Conservation (phyloP, 257 asterid genomes). For the Solanum ossicruentum region DNA sequence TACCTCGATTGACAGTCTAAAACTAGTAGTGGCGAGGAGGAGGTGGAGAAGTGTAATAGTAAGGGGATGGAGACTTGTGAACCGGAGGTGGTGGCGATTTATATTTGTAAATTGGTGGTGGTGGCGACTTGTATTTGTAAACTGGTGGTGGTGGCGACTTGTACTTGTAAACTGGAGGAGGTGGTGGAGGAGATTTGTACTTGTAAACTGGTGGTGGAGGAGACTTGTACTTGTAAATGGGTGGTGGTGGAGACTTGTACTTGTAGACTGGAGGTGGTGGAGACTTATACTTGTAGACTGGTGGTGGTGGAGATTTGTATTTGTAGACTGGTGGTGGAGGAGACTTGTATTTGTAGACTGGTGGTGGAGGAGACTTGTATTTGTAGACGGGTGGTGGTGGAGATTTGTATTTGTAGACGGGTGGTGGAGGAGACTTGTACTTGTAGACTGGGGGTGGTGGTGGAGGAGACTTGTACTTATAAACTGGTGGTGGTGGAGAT, state of each 20-base stretch:
- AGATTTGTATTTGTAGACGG: neutral
- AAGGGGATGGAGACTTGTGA: neutral
- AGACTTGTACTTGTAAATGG: neutral
- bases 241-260: neutral
- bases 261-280: neutral
- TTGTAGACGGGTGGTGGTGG: neutral
- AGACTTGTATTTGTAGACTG: neutral
- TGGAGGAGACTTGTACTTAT: neutral
- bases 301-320: neutral
- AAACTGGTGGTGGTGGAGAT: neutral
- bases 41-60: constrained; percentile 8
- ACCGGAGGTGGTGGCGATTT: neutral
- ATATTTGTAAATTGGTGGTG: neutral
- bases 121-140: neutral
- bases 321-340: neutral
- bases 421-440: constrained; percentile 1
- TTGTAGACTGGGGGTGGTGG: neutral
- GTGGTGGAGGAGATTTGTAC: constrained; percentile 3
- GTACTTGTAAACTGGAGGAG: neutral
- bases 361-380: neutral
- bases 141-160: neutral
- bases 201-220: neutral
- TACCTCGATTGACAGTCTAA: neutral
- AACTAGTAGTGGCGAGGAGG: constrained; percentile 14
- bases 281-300: neutral